Conservation (phyloP, 2,329 filamentous ascomycete genomes). For the Plectosphaerella sp. region DNA sequence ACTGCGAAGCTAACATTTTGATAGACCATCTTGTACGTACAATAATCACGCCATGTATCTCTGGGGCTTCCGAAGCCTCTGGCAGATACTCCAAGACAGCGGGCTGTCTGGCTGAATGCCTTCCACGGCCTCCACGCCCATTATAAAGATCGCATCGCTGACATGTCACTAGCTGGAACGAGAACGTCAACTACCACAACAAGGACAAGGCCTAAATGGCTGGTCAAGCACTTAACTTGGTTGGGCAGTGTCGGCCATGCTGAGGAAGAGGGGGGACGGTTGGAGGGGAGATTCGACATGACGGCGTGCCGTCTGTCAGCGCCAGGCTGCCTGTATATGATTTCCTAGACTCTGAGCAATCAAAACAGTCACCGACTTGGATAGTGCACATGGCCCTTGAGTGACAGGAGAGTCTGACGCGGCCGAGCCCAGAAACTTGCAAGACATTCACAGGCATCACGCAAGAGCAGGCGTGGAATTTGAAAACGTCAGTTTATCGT, state of each 20-base stretch:
- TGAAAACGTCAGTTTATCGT: not conserved
- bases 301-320: not conserved
- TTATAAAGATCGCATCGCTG: conserved; percentile 7
- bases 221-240: not conserved
- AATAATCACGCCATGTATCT: not conserved
- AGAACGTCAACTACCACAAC: conserved; percentile 94
- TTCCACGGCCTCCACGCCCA: not conserved
- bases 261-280: not conserved
- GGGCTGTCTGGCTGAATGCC: not conserved
- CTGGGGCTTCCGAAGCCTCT: not conserved
- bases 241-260: not conserved
- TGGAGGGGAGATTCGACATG: not conserved
- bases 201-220: conserved; percentile 59
- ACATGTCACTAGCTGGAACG: conserved; percentile 72
- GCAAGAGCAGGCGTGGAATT: too few species aligned
- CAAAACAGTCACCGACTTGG: conserved; percentile 4
- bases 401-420: too few species aligned
- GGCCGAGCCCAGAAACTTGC: too few species aligned
- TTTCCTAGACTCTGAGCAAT: conserved; percentile 20
- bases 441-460: too few species aligned
- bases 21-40: conserved; percentile 63
- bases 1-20: conserved; percentile 6
- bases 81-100: not conserved
- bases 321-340: conserved; percentile 1
- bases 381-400: not conserved